These are phyloP conservation scores for Vigna mungo DNA, from an alignment of 306 rosid genomes.

Conservation along the genomic window DNA sequence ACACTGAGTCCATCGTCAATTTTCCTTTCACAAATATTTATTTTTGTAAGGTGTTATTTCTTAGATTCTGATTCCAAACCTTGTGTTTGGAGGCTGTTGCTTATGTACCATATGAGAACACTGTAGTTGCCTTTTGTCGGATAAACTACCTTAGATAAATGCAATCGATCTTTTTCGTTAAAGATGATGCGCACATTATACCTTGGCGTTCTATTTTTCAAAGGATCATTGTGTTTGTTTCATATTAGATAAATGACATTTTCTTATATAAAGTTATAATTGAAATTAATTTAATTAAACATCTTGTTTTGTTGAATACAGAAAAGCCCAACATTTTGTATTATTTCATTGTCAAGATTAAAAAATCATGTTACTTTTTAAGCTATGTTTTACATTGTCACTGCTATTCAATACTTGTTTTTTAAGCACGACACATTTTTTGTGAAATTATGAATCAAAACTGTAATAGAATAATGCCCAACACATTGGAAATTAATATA, in stretches of 20 bases:
- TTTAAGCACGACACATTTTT: too few relatives aligned
- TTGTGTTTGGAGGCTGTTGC: conserved; percentile 40
- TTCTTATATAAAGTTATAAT: not conserved
- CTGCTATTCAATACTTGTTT: too few relatives aligned
- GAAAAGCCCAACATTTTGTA: too few relatives aligned
- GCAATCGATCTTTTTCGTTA: conserved; percentile 5
- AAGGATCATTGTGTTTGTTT: not conserved
- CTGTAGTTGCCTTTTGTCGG: conserved; percentile 23
- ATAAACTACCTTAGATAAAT: conserved; percentile 27
- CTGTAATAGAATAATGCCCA: too few relatives aligned
- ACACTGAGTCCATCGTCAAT: not conserved
- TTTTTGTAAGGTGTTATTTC: conserved; percentile 27
- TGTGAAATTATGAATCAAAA: too few relatives aligned
- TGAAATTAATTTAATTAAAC: not conserved
- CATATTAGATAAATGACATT: not conserved
- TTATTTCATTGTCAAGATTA: too few relatives aligned
- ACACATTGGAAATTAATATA: not conserved
- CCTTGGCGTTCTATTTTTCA: not conserved
- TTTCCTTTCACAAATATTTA: conserved; percentile 14
- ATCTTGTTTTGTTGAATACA: not conserved
- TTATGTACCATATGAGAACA: conserved; percentile 42
- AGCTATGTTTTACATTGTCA: too few relatives aligned
- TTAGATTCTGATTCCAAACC: conserved; percentile 36
- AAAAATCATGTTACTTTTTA: not conserved
- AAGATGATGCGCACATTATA: not conserved